Base-by-base conservation (phyloP, 2,329 filamentous ascomycete species). In the Fusarium caatingaense region DNA sequence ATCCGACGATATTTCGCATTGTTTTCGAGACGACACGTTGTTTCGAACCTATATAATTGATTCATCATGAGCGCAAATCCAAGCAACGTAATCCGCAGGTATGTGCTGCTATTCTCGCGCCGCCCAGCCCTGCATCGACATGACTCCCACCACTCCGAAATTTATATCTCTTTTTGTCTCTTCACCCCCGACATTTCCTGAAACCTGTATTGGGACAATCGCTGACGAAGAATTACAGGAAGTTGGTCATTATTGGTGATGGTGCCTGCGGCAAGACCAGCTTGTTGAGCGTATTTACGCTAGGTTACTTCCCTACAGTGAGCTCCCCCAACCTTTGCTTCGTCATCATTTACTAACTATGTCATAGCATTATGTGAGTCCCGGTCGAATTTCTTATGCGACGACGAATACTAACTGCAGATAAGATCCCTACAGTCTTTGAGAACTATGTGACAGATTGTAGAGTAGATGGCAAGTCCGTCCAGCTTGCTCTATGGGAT, bases 391-490 rank as follows among this genome's bases (percentile, higher is more conserved):
- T 10, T 46, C 23, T 21, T 30, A 51, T 27, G 60, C 56, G 58
- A 57, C 34, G 59, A 50, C 64, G 57, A 51, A 56, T 70, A 68
- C 66, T 77, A 60, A 78, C 69, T n/a, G 41, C 18, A 27, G 28
- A 65, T 60, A 44, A 80, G 91, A 94, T 97, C 54, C 96, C 96
- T 3, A 99, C 96, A 48, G 96, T 99, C 40, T 99, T 99, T 81
- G 96, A 99, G 80, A 99, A 99, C 84, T 99, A 99, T 78, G 96
- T 99, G 71, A 99, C 96, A 74, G 96, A 99, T 83, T 99, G 96
- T 82, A 89, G 95, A 83, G 96, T 99, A 65, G 96, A 99, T 79
- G 96, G 96, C 77, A 97, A 97, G 80, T 97, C 93, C n/a, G 96
- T 99, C 41, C 96, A 99, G 83, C 87, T 99, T 69, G 96, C 96